These are phyloP conservation scores for Fusarium metavorans DNA, from an alignment of 2,329 filamentous ascomycete genomes.

Conservation along the genomic window DNA sequence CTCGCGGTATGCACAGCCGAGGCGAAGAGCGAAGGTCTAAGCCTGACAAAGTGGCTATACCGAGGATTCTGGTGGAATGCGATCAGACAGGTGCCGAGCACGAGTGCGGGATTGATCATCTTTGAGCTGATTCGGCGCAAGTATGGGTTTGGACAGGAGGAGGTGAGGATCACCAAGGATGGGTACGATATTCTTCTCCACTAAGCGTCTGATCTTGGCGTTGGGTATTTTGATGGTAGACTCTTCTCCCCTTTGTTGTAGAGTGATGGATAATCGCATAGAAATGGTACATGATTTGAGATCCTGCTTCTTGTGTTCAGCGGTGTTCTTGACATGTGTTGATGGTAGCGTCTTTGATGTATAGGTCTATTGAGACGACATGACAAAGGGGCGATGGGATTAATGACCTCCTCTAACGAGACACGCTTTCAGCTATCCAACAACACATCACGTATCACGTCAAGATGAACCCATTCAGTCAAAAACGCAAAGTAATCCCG, in stretches of 20 bases:
- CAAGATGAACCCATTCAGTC: too few relatives aligned
- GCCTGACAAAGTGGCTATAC: constrained; percentile 74
- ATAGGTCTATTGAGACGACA: neutral
- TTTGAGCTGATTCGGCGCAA: constrained; percentile 82
- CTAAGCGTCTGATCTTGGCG: constrained; percentile 29
- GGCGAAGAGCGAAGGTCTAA: constrained; percentile 67
- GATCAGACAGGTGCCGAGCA: constrained; percentile 80
- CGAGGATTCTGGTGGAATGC: constrained; percentile 79
- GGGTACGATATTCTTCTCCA: constrained; percentile 77
- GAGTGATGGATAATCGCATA: constrained; percentile 4
- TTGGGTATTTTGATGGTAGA: constrained; percentile 21
- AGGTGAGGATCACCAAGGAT: constrained; percentile 74
- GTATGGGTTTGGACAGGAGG: constrained; percentile 73
- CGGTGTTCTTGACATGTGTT: neutral
- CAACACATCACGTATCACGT: neutral
- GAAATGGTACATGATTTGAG: constrained; percentile 12
- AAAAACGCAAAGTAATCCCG: neutral
- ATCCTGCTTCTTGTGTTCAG: neutral
- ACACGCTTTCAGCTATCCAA: neutral
- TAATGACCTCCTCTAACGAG: neutral
- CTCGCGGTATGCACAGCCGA: constrained; percentile 69
- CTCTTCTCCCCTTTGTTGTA: constrained; percentile 29
- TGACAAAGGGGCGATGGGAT: neutral
- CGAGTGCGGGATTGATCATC: constrained; percentile 80
- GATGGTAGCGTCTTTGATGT: neutral